Evolutionary conservation across 2,329 filamentous ascomycete species (phyloP).

Genomic region (Ilyonectria robusta): DNA sequence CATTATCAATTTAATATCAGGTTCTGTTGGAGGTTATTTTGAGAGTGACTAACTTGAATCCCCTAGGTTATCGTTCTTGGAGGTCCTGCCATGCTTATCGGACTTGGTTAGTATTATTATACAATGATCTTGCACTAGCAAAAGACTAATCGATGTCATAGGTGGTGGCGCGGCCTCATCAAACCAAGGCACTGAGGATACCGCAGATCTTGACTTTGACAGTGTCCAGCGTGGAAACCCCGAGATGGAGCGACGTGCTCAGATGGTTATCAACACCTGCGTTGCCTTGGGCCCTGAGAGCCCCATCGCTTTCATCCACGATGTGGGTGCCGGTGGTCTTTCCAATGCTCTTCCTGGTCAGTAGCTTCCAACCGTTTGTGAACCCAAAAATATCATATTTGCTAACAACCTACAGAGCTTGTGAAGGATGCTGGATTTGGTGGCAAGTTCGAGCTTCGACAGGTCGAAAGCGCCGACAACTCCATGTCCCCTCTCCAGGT

Average conservation of each 20-base stretch:
- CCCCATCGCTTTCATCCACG: slow-evolving; percentile 97
- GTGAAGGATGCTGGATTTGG: slow-evolving; percentile 94
- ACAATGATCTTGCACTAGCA: not conserved
- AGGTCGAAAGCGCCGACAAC: slow-evolving; percentile 90
- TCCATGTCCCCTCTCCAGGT: slow-evolving; percentile 91
- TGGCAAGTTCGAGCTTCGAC: slow-evolving; percentile 92
- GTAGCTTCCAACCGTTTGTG: not conserved
- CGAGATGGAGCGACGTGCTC: slow-evolving; percentile 93
- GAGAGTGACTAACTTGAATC: not conserved
- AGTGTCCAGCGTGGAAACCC: slow-evolving; percentile 98
- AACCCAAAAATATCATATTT: not conserved
- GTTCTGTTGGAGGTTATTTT: not conserved
- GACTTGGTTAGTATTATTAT: slow-evolving; percentile 72
- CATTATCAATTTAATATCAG: not conserved
- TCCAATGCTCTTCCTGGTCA: slow-evolving; percentile 74
- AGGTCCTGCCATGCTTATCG: slow-evolving; percentile 97
- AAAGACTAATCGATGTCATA: not conserved
- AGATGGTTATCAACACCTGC: slow-evolving; percentile 98
- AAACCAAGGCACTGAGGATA: slow-evolving; percentile 88
- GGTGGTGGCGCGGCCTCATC: slow-evolving; percentile 91
- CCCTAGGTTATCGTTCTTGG: slow-evolving; percentile 84
- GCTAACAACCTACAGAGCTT: slow-evolving; percentile 71
- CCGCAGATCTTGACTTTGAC: slow-evolving; percentile 94
- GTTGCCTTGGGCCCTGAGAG: slow-evolving; percentile 86
- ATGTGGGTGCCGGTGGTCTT: slow-evolving; percentile 92